These are phyloP conservation scores for Candida labiduridarum DNA, from an alignment of 1,139 yeast genomes.

Conservation along the genomic window DNA sequence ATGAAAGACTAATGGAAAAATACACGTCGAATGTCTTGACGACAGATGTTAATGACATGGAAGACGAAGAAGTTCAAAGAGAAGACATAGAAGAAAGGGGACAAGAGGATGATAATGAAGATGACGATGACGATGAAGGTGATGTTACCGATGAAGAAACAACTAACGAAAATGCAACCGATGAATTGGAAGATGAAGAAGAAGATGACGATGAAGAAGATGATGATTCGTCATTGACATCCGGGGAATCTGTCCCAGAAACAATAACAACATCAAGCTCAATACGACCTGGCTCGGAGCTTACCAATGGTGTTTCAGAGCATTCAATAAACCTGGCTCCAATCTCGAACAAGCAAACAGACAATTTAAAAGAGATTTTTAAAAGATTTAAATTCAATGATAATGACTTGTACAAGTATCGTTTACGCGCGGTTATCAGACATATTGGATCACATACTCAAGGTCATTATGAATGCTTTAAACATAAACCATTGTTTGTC, in stretches of 20 bases:
- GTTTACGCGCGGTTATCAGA: conserved; percentile 70
- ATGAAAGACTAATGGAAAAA: conserved; percentile 18
- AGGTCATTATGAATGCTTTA: conserved; percentile 88
- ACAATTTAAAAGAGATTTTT: conserved; percentile 41
- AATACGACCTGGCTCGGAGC: conserved; percentile 9
- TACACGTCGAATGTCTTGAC: conserved; percentile 36
- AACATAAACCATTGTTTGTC: conserved; percentile 64
- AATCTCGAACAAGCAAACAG: conserved; percentile 42
- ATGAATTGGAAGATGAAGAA: conserved; percentile 23
- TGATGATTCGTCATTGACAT: conserved; percentile 17
- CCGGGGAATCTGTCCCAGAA: conserved; percentile 15
- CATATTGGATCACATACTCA: conserved; percentile 88
- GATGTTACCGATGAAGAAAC: conserved; percentile 23
- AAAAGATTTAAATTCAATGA: conserved; percentile 46
- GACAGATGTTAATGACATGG: conserved; percentile 47
- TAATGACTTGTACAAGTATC: conserved; percentile 53
- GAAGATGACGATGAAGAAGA: conserved; percentile 16
- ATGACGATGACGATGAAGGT: conserved; percentile 24
- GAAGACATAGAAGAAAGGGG: conserved; percentile 46
- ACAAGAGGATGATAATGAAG: conserved; percentile 32
- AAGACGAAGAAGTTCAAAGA: conserved; percentile 45
- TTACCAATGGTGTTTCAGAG: conserved; percentile 9
- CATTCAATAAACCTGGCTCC: conserved; percentile 35
- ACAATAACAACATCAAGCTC: conserved; percentile 17
- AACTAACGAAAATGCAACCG: conserved; percentile 21